Conservation (phyloP, 2,329 filamentous ascomycete species). For the Fusarium compactum region DNA sequence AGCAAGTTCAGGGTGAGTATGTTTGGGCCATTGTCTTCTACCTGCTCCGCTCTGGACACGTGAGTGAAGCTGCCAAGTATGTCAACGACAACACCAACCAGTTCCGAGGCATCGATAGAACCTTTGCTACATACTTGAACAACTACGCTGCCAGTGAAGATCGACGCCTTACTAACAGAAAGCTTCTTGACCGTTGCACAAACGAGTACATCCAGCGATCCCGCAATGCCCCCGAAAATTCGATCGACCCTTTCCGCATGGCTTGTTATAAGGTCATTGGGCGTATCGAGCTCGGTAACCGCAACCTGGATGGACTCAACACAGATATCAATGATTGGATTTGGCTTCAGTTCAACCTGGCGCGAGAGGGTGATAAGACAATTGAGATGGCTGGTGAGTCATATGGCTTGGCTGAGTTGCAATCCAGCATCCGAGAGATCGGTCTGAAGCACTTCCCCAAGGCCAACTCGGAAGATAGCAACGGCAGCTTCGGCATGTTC, state of each 20-base stretch:
- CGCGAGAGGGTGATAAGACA: conserved; percentile 72
- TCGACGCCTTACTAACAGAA: conserved; percentile 76
- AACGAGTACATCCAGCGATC: conserved; percentile 89
- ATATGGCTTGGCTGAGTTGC: conserved; percentile 75
- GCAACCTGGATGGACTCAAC: conserved; percentile 72
- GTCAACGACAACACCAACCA: conserved; percentile 82
- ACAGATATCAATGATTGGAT: conserved; percentile 77
- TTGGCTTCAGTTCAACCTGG: conserved; percentile 78
- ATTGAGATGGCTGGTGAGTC: conserved; percentile 75
- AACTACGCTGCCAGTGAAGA: conserved; percentile 84
- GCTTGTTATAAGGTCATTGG: conserved; percentile 98
- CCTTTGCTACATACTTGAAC: conserved; percentile 88
- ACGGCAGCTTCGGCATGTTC: conserved; percentile 86
- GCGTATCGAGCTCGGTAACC: conserved; percentile 75
- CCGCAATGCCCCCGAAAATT: conserved; percentile 85
- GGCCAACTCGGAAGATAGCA: conserved; percentile 77
- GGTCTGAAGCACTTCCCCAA: conserved; percentile 92
- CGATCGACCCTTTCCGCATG: conserved; percentile 94
- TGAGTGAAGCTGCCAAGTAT: conserved; percentile 87
- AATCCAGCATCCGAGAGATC: conserved; percentile 86
- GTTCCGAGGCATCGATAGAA: conserved; percentile 91
- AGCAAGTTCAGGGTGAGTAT: conserved; percentile 83
- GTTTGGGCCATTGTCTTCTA: conserved; percentile 97
- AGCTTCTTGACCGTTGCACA: conserved; percentile 87
- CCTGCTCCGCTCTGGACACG: conserved; percentile 85